These are phyloP conservation scores for Carallia pectinifolia DNA, from an alignment of 345 rosid species.

Conservation along the genomic window DNA sequence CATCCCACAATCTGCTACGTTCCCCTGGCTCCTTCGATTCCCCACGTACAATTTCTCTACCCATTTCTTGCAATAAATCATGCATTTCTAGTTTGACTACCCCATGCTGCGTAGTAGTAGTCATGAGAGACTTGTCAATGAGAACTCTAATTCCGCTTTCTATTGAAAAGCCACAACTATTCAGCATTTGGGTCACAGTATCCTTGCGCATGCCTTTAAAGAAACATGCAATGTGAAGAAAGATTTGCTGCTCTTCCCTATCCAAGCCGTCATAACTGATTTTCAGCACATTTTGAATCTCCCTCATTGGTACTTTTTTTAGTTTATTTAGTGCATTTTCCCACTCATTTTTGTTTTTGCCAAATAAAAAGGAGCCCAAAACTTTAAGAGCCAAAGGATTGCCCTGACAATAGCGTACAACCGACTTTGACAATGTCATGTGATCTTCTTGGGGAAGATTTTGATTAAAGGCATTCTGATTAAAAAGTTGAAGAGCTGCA, in stretches of 20 bases:
- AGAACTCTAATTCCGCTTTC: not conserved
- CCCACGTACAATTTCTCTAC: not conserved
- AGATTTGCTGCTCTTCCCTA: too few relatives aligned
- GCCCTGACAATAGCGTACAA: not conserved
- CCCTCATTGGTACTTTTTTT: too few relatives aligned
- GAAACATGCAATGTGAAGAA: too few relatives aligned
- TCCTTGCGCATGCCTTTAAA: too few relatives aligned
- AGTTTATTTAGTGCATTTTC: not conserved
- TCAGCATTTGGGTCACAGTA: not conserved
- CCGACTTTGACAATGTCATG: not conserved
- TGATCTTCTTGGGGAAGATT: not conserved
- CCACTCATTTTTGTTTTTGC: not conserved
- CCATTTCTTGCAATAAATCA: constrained; percentile 17
- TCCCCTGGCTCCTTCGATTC: constrained; percentile 1
- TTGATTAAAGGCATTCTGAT: not conserved
- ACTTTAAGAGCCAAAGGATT: not conserved
- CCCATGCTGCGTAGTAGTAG: not conserved
- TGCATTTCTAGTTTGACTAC: not conserved
- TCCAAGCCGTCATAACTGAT: too few relatives aligned
- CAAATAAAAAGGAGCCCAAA: not conserved
- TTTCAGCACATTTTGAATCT: too few relatives aligned
- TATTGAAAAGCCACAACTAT: not conserved
- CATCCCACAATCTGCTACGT: not conserved
- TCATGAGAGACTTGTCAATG: constrained; percentile 5
- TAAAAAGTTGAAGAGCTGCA: not conserved